Evolutionary conservation across 805 yeast species (phyloP).

Genomic region (Lipomyces sp.): DNA sequence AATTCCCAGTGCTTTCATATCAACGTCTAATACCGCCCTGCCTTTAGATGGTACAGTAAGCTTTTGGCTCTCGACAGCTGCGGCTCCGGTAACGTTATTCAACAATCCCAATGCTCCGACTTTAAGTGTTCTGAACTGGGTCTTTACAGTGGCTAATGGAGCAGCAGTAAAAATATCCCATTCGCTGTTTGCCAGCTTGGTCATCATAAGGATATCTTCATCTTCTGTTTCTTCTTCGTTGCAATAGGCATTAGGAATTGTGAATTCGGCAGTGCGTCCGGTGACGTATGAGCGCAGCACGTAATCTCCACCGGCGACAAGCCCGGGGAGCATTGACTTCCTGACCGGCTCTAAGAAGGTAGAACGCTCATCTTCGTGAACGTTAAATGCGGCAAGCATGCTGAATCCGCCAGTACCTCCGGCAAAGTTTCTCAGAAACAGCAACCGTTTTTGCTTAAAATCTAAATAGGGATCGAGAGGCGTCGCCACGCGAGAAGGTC

Average conservation of each 20-base stretch:
- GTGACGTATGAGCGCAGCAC: conserved; percentile 29
- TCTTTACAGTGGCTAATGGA: conserved; percentile 31
- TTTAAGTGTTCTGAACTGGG: conserved; percentile 16
- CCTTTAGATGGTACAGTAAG: conserved; percentile 31
- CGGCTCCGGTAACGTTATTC: conserved; percentile 31
- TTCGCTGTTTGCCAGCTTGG: conserved; percentile 22
- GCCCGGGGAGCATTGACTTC: conserved; percentile 30
- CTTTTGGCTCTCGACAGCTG: conserved; percentile 30
- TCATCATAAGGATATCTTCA: conserved; percentile 19
- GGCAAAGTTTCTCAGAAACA: conserved; percentile 28
- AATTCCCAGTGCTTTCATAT: conserved; percentile 31
- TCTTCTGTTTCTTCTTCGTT: conserved; percentile 21
- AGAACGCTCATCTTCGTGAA: conserved; percentile 17
- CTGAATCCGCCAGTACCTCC: conserved; percentile 38
- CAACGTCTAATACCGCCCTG: conserved; percentile 30
- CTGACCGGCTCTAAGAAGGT: conserved; percentile 21
- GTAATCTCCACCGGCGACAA: conserved; percentile 24
- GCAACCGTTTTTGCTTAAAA: conserved; percentile 18
- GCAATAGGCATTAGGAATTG: background rate
- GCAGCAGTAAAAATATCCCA: conserved; percentile 38
- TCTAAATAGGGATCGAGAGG: conserved; percentile 35
- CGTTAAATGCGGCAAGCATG: conserved; percentile 32
- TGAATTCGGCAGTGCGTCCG: conserved; percentile 28
- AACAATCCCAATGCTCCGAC: conserved; percentile 34
- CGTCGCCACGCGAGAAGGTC: conserved; percentile 31